Percentiles rank a stretch among this genome's conserved stretches.
Evolutionary conservation across 805 yeast species (phyloP).

Genomic region (Komagataella ulmi): DNA sequence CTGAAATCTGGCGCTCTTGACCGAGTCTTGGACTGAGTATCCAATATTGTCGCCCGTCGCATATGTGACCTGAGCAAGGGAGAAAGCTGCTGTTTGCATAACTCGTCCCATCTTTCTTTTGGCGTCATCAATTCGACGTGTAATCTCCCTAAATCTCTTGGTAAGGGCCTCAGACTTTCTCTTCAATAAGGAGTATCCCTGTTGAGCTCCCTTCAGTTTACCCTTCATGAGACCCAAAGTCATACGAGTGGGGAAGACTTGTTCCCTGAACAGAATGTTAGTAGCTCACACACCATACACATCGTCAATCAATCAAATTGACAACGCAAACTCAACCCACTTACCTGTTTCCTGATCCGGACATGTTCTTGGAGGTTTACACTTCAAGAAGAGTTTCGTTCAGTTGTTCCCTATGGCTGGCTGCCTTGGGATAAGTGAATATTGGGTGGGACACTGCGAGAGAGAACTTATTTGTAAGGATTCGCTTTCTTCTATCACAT

Average conservation of each 20-base stretch:
- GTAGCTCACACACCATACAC: background rate
- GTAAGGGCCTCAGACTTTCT: slow-evolving; percentile 96
- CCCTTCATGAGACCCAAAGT: slow-evolving; percentile 90
- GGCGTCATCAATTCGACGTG: slow-evolving; percentile 86
- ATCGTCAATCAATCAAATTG: background rate
- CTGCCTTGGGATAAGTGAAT: background rate
- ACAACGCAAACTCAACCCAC: slow-evolving; percentile 3
- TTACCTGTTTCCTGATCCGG: slow-evolving; percentile 47
- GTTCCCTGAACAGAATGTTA: slow-evolving; percentile 44
- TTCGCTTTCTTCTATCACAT: background rate
- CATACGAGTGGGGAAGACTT: slow-evolving; percentile 96
- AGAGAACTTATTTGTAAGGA: background rate
- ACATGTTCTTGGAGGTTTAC: slow-evolving; percentile 22
- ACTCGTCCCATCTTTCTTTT: slow-evolving; percentile 96
- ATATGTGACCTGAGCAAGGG: slow-evolving; percentile 92
- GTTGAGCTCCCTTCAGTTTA: slow-evolving; percentile 93
- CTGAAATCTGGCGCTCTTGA: slow-evolving; percentile 79
- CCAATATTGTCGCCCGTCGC: slow-evolving; percentile 96
- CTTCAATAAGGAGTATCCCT: slow-evolving; percentile 86
- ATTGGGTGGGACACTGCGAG: background rate
- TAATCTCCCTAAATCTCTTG: slow-evolving; percentile 90
- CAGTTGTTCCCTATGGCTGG: background rate
- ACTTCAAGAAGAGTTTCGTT: background rate
- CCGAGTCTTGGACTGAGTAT: slow-evolving; percentile 92
- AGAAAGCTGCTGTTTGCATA: slow-evolving; percentile 97